Conservation (phyloP, 345 rosid genomes). For the Hibiscus trionum region DNA sequence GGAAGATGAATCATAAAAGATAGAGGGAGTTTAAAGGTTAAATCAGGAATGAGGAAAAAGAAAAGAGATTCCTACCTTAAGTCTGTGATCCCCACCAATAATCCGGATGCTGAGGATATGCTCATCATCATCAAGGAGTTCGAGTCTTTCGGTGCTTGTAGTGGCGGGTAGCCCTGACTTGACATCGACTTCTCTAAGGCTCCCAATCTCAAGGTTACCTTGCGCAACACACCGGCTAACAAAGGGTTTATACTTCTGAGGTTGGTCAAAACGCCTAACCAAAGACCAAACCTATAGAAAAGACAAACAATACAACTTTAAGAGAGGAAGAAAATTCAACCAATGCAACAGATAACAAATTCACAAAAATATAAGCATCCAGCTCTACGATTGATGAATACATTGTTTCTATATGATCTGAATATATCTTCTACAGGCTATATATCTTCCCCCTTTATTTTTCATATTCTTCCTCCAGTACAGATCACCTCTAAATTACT, state of each 20-base stretch:
- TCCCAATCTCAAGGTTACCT: conserved; percentile 69
- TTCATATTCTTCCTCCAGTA: conserved; percentile 1
- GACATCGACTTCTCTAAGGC: conserved; percentile 75
- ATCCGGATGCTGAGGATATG: conserved; percentile 67
- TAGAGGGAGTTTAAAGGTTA: background rate
- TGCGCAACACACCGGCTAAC: conserved; percentile 60
- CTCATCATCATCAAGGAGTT: conserved; percentile 66
- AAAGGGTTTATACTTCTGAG: conserved; percentile 77
- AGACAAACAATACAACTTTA: background rate
- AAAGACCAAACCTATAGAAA: conserved; percentile 64
- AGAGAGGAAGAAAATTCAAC: background rate
- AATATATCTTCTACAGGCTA: background rate
- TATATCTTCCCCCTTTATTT: background rate
- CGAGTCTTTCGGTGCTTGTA: conserved; percentile 69
- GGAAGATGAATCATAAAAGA: background rate
- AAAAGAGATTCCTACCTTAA: conserved; percentile 33
- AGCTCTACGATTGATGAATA: background rate
- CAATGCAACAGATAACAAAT: background rate
- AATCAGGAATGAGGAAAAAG: background rate
- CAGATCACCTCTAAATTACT: background rate
- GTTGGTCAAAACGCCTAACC: conserved; percentile 77
- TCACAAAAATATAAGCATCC: conserved; percentile 3
- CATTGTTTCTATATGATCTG: background rate
- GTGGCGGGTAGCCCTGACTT: conserved; percentile 82
- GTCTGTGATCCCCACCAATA: conserved; percentile 82